Evolutionary conservation across 2,329 filamentous ascomycete genomes (phyloP).

Genomic region (Chalaropsis ovoidea): DNA sequence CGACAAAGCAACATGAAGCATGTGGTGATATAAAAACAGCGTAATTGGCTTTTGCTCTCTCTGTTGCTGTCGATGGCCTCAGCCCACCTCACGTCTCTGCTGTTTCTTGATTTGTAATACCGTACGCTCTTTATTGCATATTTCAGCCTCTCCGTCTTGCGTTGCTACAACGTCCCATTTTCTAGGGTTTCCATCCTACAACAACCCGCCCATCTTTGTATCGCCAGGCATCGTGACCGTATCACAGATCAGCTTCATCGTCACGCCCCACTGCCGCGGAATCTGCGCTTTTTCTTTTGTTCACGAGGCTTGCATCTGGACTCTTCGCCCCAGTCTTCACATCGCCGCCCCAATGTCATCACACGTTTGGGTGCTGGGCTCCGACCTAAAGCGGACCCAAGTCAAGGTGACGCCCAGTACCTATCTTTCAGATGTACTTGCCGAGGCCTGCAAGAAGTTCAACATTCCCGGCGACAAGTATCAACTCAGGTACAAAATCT

Average conservation of each 20-base stretch:
- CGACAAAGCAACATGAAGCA: conserved; percentile 3
- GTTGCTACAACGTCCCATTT: not conserved
- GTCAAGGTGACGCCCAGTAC: conserved; percentile 77
- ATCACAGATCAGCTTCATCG: not conserved
- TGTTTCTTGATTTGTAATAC: not conserved
- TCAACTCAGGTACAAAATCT: conserved; percentile 57
- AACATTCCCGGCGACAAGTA: conserved; percentile 62
- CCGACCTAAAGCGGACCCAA: conserved; percentile 62
- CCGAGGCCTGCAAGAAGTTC: conserved; percentile 79
- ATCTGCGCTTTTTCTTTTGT: not conserved
- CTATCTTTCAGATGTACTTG: conserved; percentile 72
- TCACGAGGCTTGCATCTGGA: not conserved
- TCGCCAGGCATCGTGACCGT: not conserved
- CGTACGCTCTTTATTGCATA: not conserved
- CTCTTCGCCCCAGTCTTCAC: not conserved
- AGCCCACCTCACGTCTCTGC: not conserved
- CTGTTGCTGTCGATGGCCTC: not conserved
- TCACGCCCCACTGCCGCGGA: not conserved
- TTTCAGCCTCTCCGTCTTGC: not conserved
- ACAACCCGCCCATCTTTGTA: not conserved
- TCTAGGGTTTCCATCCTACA: not conserved
- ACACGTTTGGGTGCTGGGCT: conserved; percentile 78
- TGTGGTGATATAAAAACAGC: conserved; percentile 5
- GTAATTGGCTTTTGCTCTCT: not conserved
- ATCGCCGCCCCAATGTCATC: conserved; percentile 55